Evolutionary conservation across 192 early-diverging fungal genomes (phyloP), one percentile per base, ranked within the genome.

Genomic region (Coemansia sp.): DNA sequence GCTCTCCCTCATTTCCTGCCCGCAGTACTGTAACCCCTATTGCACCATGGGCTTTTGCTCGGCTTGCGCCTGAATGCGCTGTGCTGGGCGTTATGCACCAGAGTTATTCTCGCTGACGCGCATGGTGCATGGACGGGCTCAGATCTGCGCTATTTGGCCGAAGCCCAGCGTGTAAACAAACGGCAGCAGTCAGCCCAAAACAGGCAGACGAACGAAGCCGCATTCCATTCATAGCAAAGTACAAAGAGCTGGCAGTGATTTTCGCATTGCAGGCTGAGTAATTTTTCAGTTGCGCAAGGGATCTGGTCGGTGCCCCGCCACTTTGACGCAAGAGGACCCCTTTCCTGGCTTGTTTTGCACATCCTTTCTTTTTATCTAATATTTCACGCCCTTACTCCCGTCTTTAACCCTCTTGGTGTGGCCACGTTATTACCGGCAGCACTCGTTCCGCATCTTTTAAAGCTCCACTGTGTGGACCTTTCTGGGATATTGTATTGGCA

Each of bases 261-360:
- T 45, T 45, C 41, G 41, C 11, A 12, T 45, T 45, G 41, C 41
- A 21, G 48, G 48, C 48, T 49, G 48, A 19, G n/a, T n/a, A 45
- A 45, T 45, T 49, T 49, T 49, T n/a, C 48, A 17, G 48, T 49
- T 49, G 48, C 19, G 48, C 19, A 49, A 49, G 48, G 48, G 48
- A 49, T 19, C 48, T 21, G 48, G 48, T 8, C 4, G n/a, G 7
- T 5, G 12, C 48, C 48, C 48, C 48, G 48, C 48, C 48, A 49
- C 48, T 19, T 49, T 15, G 17, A 49, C 19, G 19, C 48, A 17
- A 17, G 14, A 47, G 43, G 14, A n/a, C 14, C 14, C 43, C 43
- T 17, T 45, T 21, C 21, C 21, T 47, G 43, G 4, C n/a, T 47
- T 47, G 14, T 21, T 49, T 15, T 15, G n/a, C 19, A 15, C 48